Conservation (phyloP, 305 asterid genomes). For the Plantago coronopus region DNA sequence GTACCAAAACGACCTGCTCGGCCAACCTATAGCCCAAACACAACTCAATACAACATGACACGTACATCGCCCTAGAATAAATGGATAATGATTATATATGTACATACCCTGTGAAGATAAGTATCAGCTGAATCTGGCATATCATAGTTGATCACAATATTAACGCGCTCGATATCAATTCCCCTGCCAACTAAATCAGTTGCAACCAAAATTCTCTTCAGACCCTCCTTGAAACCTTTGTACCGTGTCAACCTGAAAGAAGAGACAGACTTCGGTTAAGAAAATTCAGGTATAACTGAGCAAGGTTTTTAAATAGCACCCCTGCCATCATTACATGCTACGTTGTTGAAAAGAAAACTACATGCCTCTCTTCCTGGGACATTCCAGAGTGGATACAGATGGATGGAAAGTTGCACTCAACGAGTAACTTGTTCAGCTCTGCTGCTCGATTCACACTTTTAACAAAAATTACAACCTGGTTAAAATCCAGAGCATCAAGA, state of each 20-base stretch:
- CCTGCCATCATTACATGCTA: no score
- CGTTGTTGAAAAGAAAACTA: background rate
- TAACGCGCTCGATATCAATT: constrained; percentile 83
- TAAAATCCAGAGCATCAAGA: constrained; percentile 84
- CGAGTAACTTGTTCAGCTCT: constrained; percentile 81
- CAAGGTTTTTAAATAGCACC: no score
- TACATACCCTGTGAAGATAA: constrained; percentile 71
- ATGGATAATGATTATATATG: background rate
- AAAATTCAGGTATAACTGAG: no score
- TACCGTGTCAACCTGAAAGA: constrained; percentile 64
- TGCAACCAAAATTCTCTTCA: constrained; percentile 90
- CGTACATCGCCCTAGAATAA: no score
- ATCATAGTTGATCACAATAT: constrained; percentile 85
- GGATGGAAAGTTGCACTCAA: constrained; percentile 83
- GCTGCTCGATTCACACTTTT: constrained; percentile 83
- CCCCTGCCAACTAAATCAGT: constrained; percentile 94
- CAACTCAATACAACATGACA: background rate
- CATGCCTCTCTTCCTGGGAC: constrained; percentile 89
- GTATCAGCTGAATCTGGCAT: constrained; percentile 95
- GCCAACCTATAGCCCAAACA: constrained; percentile 49
- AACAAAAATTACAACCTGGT: constrained; percentile 86
- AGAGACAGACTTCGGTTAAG: constrained; percentile 1
- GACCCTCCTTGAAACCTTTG: constrained; percentile 87
- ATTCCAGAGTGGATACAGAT: constrained; percentile 95
- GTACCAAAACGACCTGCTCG: constrained; percentile 94